Conservation (phyloP, 1,139 yeast species). For the Candida sp. region DNA sequence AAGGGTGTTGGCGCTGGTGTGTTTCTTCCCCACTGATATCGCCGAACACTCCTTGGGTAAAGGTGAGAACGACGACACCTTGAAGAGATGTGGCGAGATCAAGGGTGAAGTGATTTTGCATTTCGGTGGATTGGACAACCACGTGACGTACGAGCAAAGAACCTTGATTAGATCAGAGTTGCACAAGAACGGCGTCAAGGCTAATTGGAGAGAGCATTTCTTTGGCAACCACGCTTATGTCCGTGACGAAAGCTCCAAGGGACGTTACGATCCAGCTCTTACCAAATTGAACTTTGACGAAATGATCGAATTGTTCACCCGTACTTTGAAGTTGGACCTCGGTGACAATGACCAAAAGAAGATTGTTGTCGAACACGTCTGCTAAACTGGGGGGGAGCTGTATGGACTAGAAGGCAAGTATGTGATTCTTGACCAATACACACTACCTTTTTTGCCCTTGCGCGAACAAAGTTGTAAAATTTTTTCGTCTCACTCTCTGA, state of each 20-base stretch:
- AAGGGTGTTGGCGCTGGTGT: constrained; percentile 68
- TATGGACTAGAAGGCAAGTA: neutral
- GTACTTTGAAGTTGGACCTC: constrained; percentile 67
- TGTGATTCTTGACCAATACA: neutral
- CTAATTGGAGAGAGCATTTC: no score
- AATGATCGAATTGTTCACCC: constrained; percentile 70
- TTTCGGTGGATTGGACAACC: constrained; percentile 81
- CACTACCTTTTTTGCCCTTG: neutral
- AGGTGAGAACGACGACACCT: constrained; percentile 66
- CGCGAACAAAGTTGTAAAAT: constrained; percentile 10
- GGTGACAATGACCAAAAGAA: constrained; percentile 62
- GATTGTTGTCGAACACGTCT: constrained; percentile 62
- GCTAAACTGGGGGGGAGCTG: constrained; percentile 31
- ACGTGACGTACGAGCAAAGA: constrained; percentile 80
- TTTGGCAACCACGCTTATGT: constrained; percentile 77
- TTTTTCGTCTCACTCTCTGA: constrained; percentile 1
- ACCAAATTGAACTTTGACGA: constrained; percentile 72
- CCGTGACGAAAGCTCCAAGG: constrained; percentile 79
- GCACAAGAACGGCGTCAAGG: constrained; percentile 54
- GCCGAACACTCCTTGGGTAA: constrained; percentile 69
- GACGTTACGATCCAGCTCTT: constrained; percentile 78
- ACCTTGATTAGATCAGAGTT: constrained; percentile 70
- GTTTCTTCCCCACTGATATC: constrained; percentile 85
- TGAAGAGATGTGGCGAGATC: constrained; percentile 57
- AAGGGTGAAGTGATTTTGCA: constrained; percentile 67